Percentiles rank a stretch among this genome's conserved stretches.
phyloP scores from a whole-genome alignment of 257 asterid genomes.

The Linderniella brevidens region DNA sequence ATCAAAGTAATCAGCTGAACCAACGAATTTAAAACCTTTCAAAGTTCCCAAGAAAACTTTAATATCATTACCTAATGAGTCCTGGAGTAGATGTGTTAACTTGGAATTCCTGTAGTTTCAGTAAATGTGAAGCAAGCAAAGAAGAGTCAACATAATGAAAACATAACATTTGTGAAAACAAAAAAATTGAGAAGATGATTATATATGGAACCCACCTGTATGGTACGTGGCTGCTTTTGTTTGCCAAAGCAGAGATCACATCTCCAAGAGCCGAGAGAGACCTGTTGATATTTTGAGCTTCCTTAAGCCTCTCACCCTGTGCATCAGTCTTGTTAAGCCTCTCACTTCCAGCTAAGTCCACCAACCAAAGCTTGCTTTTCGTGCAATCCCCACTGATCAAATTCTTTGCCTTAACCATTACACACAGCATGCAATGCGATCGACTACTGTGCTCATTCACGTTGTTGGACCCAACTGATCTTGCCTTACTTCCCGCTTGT shows the following conservation, averaged over 20 bases:
- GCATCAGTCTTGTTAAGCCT: slow-evolving; percentile 92
- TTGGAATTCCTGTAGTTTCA: slow-evolving; percentile 60
- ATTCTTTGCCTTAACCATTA: slow-evolving; percentile 70
- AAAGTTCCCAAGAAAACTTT: background rate
- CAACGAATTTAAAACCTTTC: background rate
- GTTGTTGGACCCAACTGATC: slow-evolving; percentile 89
- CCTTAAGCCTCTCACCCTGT: slow-evolving; percentile 95
- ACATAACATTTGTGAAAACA: background rate
- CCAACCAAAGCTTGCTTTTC: slow-evolving; percentile 97
- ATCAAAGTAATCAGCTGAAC: slow-evolving; percentile 7
- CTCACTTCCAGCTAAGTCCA: slow-evolving; percentile 99
- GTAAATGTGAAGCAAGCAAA: slow-evolving; percentile 4
- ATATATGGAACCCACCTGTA: slow-evolving; percentile 37
- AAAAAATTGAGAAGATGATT: slow-evolving; percentile 5
- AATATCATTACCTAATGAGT: slow-evolving; percentile 52
- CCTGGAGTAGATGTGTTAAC: slow-evolving; percentile 90
- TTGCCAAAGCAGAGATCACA: slow-evolving; percentile 87
- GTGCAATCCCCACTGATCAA: slow-evolving; percentile 64
- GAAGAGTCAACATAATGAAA: background rate
- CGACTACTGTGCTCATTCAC: slow-evolving; percentile 98
- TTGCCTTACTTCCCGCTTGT: slow-evolving; percentile 86
- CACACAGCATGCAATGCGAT: slow-evolving; percentile 98
- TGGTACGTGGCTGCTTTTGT: slow-evolving; percentile 91
- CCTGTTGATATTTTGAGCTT: slow-evolving; percentile 93
- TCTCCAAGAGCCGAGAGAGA: slow-evolving; percentile 99